phyloP scores from a whole-genome alignment of 2,329 filamentous ascomycete species.

The Fusarium illudens region DNA sequence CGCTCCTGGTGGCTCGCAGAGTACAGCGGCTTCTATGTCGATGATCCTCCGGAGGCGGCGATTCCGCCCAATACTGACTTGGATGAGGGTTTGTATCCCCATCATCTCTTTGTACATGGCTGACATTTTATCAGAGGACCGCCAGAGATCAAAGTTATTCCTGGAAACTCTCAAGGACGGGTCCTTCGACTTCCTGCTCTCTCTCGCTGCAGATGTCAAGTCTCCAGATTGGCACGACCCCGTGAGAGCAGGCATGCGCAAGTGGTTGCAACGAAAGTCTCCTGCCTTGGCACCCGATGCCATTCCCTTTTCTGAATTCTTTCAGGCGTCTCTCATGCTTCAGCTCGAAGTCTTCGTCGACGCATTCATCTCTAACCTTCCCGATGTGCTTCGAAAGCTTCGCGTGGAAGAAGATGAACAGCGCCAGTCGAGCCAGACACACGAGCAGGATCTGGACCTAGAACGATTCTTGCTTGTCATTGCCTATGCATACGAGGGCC shows the following conservation, averaged over 20 bases:
- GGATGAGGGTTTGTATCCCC: slow-evolving; percentile 56
- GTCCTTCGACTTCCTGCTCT: slow-evolving; percentile 90
- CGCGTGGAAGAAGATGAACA: slow-evolving; percentile 92
- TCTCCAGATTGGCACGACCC: slow-evolving; percentile 88
- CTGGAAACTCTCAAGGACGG: slow-evolving; percentile 83
- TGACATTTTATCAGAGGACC: slow-evolving; percentile 64
- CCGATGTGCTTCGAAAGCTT: slow-evolving; percentile 86
- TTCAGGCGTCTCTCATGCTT: slow-evolving; percentile 77
- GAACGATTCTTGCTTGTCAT: slow-evolving; percentile 94
- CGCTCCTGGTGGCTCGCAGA: slow-evolving; percentile 90
- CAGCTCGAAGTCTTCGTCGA: slow-evolving; percentile 90
- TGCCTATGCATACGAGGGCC: slow-evolving; percentile 87
- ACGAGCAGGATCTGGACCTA: slow-evolving; percentile 76
- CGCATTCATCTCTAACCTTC: slow-evolving; percentile 93
- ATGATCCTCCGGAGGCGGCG: slow-evolving; percentile 69
- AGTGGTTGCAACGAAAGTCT: slow-evolving; percentile 84
- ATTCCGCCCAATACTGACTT: slow-evolving; percentile 69
- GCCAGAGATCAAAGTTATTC: slow-evolving; percentile 76
- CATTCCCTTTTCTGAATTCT: slow-evolving; percentile 73
- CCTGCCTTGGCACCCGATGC: slow-evolving; percentile 73
- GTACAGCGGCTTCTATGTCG: slow-evolving; percentile 89
- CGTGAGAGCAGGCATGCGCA: slow-evolving; percentile 81
- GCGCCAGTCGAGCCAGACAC: slow-evolving; percentile 70
- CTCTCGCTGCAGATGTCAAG: slow-evolving; percentile 82
- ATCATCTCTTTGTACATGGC: slow-evolving; percentile 1